Evolutionary conservation across 2,329 filamentous ascomycete species (phyloP).

Genomic region (Cryphonectria nitschkei): DNA sequence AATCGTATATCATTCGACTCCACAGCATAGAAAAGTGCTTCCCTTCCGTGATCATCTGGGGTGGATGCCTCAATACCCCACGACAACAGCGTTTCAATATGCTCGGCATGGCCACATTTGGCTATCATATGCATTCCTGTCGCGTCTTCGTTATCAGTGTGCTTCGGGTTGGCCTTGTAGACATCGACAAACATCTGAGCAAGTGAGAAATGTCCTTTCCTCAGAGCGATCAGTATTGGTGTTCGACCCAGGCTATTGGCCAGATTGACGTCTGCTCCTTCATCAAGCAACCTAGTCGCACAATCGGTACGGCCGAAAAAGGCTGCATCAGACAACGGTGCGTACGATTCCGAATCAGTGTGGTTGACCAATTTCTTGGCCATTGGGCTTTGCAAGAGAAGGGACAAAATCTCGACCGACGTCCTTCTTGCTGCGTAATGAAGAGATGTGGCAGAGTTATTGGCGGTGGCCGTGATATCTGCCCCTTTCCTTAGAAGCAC

Average conservation of each 20-base stretch:
- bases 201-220: background rate
- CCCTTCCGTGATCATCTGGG: background rate
- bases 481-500: background rate
- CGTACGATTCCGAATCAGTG: background rate
- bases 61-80: background rate
- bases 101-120: background rate
- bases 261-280: background rate
- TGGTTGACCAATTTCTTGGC: background rate
- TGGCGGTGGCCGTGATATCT: background rate
- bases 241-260: background rate
- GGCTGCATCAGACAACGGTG: background rate
- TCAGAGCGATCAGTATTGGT: background rate
- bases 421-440: background rate
- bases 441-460: background rate
- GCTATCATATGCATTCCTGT: background rate
- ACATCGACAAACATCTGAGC: background rate
- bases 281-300: background rate
- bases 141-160: background rate
- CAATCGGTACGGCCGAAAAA: background rate
- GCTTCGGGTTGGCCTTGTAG: background rate
- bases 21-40: background rate
- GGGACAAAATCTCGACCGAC: background rate
- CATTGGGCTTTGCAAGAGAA: background rate
- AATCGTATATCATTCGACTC: background rate
- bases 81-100: background rate